phyloP scores from a whole-genome alignment of 495 filamentous ascomycete species.

The Lasiosphaeriaceae sp. region DNA sequence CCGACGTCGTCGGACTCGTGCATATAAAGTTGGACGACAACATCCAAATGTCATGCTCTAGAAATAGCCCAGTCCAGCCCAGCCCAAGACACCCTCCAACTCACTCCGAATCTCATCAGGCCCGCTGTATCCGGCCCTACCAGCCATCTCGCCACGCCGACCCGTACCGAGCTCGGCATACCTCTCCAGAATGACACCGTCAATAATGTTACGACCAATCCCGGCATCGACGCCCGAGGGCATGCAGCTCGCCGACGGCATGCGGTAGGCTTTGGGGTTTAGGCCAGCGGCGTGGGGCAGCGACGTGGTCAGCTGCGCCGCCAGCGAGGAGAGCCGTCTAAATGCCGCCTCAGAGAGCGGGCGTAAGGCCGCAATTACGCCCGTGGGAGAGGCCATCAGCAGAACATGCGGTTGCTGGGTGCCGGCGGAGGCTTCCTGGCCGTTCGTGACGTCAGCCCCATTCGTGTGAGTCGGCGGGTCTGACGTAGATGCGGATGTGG shows the following conservation, averaged over 20 bases:
- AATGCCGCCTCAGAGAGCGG: conserved; percentile 76
- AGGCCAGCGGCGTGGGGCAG: conserved; percentile 74
- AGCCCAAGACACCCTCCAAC: conserved; percentile 32
- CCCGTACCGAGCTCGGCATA: conserved; percentile 69
- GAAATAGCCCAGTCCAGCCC: conserved; percentile 33
- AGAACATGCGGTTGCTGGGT: conserved; percentile 46
- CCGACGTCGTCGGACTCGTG: no score
- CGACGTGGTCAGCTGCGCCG: conserved; percentile 69
- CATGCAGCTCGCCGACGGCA: conserved; percentile 29
- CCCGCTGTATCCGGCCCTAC: conserved; percentile 46
- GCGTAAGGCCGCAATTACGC: conserved; percentile 70
- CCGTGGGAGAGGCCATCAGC: conserved; percentile 68
- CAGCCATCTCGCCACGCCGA: conserved; percentile 64
- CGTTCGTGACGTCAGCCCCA: conserved; percentile 14
- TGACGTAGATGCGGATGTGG: conserved; percentile 37
- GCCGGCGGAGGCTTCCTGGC: neutral
- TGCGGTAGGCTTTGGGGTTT: conserved; percentile 75
- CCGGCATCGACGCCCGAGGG: conserved; percentile 43
- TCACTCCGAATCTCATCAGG: conserved; percentile 38
- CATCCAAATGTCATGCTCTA: conserved; percentile 4
- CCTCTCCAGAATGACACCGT: conserved; percentile 50
- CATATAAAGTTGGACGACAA: no score
- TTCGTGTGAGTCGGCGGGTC: conserved; percentile 18
- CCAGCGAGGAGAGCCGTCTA: conserved; percentile 76
- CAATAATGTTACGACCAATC: conserved; percentile 46